Evolutionary conservation across 2,329 filamentous ascomycete species (phyloP), one percentile per base, ranked within the genome.

Genomic region (Zymoseptoria pseudotritici): DNA sequence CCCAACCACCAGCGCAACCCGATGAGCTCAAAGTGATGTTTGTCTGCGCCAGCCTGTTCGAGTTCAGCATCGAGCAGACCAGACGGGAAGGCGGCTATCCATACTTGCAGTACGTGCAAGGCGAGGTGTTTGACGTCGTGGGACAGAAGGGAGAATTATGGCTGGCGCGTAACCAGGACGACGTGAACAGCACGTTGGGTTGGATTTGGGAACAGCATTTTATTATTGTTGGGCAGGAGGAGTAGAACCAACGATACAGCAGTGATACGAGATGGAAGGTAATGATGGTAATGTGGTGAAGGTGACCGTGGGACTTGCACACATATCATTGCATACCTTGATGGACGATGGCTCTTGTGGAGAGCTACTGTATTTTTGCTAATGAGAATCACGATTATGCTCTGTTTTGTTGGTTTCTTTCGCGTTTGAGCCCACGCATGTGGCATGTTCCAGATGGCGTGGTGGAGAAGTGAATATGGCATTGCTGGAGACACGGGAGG

Each of bases 171-270:
- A 99, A 99, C 72, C 94, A 99, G 76, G 94, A 99, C 71, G 94
- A 99, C 74, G 79, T 85, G 1, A 81, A 79, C 10, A 83, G 88
- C 65, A 82, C 86, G 65, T 86, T 97, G 36, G 94, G 94, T 56
- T 99, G 94, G 94, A 96, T 99, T 70, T 99, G 94, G 94, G 96
- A 92, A 70, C 97, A 97, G 75, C 94, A 99, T 77, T 99, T 99
- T 80, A 72, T 73, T 59, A 67, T 72, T 50, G 61, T 72, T 21
- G 65, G 63, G 10, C 50, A 57, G 50, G 66, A 68, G 53, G 58
- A 59, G 36, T 46, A 46, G 17, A 46, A 46, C 5, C 17, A n/a
- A 46, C 13, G 13, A 7, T 7, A 46, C 6, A n/a, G 55, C 10
- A 52, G 10, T 11, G 22, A 36, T n/a, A n/a, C 21, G 21, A 22